Conservation (phyloP, 2,329 filamentous ascomycete species). For the Nemania serpens region DNA sequence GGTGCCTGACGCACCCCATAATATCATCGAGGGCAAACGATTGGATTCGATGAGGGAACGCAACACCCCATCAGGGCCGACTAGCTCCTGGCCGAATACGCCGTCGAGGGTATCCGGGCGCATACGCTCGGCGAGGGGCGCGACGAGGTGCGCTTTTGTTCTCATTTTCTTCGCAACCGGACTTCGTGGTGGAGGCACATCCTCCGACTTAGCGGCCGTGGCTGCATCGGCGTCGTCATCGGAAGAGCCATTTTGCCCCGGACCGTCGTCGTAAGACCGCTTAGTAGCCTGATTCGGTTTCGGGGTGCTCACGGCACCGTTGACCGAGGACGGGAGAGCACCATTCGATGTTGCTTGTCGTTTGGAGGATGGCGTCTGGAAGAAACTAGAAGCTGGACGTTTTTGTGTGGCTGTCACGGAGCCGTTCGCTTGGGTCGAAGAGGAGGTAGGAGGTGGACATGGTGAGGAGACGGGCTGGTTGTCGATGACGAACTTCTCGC, state of each 20-base stretch:
- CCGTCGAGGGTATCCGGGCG: constrained; percentile 82
- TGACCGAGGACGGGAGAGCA: constrained; percentile 42
- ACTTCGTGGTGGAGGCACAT: constrained; percentile 40
- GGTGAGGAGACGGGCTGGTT: constrained; percentile 41
- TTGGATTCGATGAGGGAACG: constrained; percentile 84
- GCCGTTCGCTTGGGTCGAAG: constrained; percentile 43
- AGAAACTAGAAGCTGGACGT: constrained; percentile 62
- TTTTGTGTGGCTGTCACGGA: constrained; percentile 53
- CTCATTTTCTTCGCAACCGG: constrained; percentile 68
- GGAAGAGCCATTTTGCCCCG: constrained; percentile 39
- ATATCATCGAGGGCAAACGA: constrained; percentile 89
- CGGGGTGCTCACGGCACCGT: constrained; percentile 38
- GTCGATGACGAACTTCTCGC: constrained; percentile 68
- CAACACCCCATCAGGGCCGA: constrained; percentile 82
- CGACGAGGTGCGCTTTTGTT: constrained; percentile 70
- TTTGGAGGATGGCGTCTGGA: constrained; percentile 65
- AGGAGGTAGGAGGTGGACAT: constrained; percentile 42
- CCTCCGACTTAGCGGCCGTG: constrained; percentile 31
- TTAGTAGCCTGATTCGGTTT: constrained; percentile 50
- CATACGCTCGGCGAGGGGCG: constrained; percentile 93
- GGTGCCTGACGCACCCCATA: constrained; percentile 84
- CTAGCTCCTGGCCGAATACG: constrained; percentile 88
- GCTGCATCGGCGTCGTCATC: constrained; percentile 27
- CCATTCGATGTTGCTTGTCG: constrained; percentile 49
- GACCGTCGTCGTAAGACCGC: constrained; percentile 59